Conservation (phyloP, 2,329 filamentous ascomycete species). For the Thermoascus crustaceus region DNA sequence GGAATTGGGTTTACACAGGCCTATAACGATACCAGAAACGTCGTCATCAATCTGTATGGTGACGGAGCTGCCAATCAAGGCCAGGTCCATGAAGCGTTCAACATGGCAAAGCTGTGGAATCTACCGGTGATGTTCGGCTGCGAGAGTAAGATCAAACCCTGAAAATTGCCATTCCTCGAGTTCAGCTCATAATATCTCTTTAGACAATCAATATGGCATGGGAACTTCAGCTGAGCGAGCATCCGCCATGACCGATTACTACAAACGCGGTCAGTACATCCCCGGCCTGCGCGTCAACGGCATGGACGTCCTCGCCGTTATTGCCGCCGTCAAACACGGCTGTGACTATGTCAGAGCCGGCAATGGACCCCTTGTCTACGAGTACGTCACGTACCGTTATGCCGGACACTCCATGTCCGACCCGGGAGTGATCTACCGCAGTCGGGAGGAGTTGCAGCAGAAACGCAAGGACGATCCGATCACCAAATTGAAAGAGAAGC, state of each 20-base stretch:
- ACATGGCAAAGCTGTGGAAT: conserved; percentile 98
- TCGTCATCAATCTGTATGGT: conserved; percentile 78
- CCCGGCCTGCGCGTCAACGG: conserved; percentile 95
- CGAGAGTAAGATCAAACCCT: conserved; percentile 60
- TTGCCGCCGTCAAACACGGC: conserved; percentile 81
- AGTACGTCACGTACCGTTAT: conserved; percentile 96
- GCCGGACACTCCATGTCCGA: conserved; percentile 98
- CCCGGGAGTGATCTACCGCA: conserved; percentile 92
- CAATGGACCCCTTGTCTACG: conserved; percentile 83
- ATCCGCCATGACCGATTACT: conserved; percentile 90
- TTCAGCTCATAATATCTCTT: not conserved
- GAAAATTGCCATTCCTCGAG: conserved; percentile 12
- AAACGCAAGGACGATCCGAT: conserved; percentile 96
- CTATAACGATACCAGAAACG: conserved; percentile 73
- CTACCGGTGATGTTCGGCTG: conserved; percentile 86
- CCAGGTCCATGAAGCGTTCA: conserved; percentile 95
- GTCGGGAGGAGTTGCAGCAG: conserved; percentile 92
- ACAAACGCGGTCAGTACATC: conserved; percentile 98
- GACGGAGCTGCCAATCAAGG: conserved; percentile 95
- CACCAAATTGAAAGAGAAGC: conserved; percentile 86
- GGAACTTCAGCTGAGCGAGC: conserved; percentile 84
- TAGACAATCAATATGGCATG: conserved; percentile 99
- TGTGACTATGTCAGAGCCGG: conserved; percentile 70
- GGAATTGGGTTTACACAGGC: conserved; percentile 89
- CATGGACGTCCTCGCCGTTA: conserved; percentile 93